Evolutionary conservation across 805 yeast species (phyloP).

Genomic region (Candida ovalis): DNA sequence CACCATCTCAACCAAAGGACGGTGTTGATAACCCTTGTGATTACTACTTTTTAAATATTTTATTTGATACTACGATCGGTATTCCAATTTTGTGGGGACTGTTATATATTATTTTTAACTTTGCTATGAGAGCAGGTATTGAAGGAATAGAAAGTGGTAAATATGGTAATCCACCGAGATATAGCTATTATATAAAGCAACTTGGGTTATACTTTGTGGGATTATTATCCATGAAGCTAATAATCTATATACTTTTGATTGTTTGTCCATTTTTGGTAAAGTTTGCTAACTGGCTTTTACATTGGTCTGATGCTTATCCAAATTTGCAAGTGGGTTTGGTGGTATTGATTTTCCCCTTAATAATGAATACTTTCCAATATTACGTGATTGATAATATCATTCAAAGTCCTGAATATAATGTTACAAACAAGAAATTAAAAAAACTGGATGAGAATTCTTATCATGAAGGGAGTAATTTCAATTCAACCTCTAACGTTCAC

Average conservation of each 20-base stretch:
- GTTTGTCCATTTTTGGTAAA: conserved; percentile 64
- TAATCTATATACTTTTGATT: conserved; percentile 53
- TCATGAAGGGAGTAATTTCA: conserved; percentile 1
- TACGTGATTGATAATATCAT: conserved; percentile 71
- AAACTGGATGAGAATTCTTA: conserved; percentile 7
- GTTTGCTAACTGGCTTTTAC: conserved; percentile 67
- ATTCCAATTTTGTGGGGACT: conserved; percentile 71
- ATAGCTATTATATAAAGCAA: conserved; percentile 67
- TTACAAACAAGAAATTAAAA: conserved; percentile 13
- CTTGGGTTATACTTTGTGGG: conserved; percentile 64
- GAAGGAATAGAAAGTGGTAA: conserved; percentile 50
- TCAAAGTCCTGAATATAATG: conserved; percentile 45
- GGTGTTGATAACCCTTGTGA: conserved; percentile 71
- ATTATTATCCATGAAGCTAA: conserved; percentile 51
- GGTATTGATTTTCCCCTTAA: conserved; percentile 73
- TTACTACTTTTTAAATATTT: conserved; percentile 87
- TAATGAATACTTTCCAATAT: conserved; percentile 72
- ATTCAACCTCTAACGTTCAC: not conserved
- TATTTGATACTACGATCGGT: conserved; percentile 92
- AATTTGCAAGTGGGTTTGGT: conserved; percentile 83
- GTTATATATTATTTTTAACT: conserved; percentile 48
- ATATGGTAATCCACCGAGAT: conserved; percentile 63
- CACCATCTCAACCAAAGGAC: conserved; percentile 12
- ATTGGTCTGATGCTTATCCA: conserved; percentile 82
- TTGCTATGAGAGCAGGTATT: conserved; percentile 42